A percentile compares a stretch with the other conserved stretches of the same genome.
Conservation (phyloP, 2,329 filamentous ascomycete species). For the Cylindrodendrum hubeiense region DNA sequence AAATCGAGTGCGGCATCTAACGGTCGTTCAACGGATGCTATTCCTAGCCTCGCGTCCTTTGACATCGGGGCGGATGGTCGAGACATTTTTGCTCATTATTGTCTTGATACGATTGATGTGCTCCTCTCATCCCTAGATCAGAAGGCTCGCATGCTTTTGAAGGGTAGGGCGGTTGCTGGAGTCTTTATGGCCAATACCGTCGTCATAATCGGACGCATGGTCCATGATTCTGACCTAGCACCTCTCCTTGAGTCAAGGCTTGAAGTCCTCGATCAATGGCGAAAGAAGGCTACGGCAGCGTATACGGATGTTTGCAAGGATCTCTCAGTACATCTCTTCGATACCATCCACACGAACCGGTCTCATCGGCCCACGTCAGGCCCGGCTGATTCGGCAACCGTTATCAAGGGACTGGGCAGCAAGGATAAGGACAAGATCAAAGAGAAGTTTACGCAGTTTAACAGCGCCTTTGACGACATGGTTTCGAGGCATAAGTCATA, state of each 20-base stretch:
- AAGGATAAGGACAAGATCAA: conserved; percentile 98
- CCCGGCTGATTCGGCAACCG: conserved; percentile 83
- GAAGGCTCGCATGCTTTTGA: conserved; percentile 79
- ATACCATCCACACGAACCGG: conserved; percentile 91
- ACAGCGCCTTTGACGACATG: conserved; percentile 89
- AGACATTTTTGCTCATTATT: conserved; percentile 90
- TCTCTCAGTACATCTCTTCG: conserved; percentile 84
- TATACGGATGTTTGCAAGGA: conserved; percentile 94
- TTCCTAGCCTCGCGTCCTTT: conserved; percentile 81
- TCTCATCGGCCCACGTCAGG: conserved; percentile 78
- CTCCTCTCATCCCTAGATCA: conserved; percentile 81
- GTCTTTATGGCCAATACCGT: conserved; percentile 94
- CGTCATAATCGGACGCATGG: conserved; percentile 85
- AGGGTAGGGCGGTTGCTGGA: conserved; percentile 82
- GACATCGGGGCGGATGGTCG: conserved; percentile 91
- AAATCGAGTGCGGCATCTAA: conserved; percentile 64
- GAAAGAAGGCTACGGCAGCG: conserved; percentile 84
- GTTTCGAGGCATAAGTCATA: conserved; percentile 84
- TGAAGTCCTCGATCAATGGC: conserved; percentile 81
- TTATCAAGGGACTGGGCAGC: conserved; percentile 84
- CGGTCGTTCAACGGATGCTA: conserved; percentile 70
- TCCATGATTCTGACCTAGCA: conserved; percentile 83
- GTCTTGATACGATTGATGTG: conserved; percentile 87
- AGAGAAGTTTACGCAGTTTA: conserved; percentile 94
- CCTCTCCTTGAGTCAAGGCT: conserved; percentile 77